These are phyloP conservation scores for Colletotrichum costaricense DNA, from an alignment of 2,329 filamentous ascomycete genomes.

Conservation along the genomic window DNA sequence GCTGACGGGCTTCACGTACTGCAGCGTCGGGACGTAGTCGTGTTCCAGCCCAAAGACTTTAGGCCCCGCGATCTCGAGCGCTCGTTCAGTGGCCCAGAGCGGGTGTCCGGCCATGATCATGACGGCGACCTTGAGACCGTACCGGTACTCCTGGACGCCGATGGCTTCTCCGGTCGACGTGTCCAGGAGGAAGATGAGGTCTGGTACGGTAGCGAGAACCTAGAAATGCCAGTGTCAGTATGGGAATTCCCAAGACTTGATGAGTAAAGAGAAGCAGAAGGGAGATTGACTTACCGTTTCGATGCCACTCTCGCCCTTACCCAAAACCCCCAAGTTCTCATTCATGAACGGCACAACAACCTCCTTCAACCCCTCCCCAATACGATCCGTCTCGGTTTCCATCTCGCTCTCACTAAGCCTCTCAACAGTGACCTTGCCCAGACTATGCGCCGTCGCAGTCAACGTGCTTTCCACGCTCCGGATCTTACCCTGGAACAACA, in stretches of 20 bases:
- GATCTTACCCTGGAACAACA: conserved; percentile 44
- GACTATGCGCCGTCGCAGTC: conserved; percentile 53
- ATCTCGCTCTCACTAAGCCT: conserved; percentile 51
- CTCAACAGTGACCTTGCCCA: conserved; percentile 54
- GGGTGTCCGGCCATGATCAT: conserved; percentile 31
- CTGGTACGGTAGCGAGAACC: conserved; percentile 52
- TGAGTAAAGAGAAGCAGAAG: background rate
- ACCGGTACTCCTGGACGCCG: conserved; percentile 50
- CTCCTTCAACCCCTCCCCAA: conserved; percentile 38
- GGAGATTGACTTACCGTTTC: conserved; percentile 35
- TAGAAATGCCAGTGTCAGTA: conserved; percentile 13
- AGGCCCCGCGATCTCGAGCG: conserved; percentile 39
- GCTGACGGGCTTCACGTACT: conserved; percentile 32
- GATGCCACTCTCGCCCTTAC: conserved; percentile 35
- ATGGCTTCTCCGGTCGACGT: conserved; percentile 49
- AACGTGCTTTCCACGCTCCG: conserved; percentile 51
- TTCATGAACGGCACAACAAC: conserved; percentile 38
- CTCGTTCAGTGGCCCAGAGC: conserved; percentile 34
- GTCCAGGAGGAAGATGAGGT: conserved; percentile 53
- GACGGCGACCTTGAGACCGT: conserved; percentile 41
- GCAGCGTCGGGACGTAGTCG: conserved; percentile 29
- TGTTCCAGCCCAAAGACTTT: conserved; percentile 34
- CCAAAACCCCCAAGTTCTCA: conserved; percentile 36
- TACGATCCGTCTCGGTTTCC: conserved; percentile 44
- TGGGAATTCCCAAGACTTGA: background rate